Evolutionary conservation across 352 stramenopile genomes (phyloP).

Genomic region (Globisporangium cylindrosporum): DNA sequence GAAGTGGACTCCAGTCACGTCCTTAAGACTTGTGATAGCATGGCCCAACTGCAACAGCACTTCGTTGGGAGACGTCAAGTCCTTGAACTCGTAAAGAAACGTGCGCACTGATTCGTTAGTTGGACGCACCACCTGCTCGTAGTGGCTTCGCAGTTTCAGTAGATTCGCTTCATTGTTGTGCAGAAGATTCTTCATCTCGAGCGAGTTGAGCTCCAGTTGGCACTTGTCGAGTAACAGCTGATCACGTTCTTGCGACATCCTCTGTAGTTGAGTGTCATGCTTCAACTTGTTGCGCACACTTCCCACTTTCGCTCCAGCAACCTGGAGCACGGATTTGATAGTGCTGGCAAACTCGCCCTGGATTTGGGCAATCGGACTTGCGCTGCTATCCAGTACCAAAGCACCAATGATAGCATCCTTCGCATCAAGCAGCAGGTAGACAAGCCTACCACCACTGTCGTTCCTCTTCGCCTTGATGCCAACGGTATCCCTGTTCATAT

Average conservation of each 20-base stretch:
- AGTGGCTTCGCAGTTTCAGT: background rate
- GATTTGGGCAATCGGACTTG: background rate
- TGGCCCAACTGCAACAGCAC: slow-evolving; percentile 6
- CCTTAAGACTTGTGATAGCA: background rate
- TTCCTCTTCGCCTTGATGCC: background rate
- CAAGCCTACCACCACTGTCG: background rate
- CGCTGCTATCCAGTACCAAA: background rate
- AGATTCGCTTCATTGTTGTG: slow-evolving; percentile 12
- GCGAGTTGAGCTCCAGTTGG: slow-evolving; percentile 14
- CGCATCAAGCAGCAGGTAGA: slow-evolving; percentile 2
- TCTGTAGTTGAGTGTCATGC: background rate
- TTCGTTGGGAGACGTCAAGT: background rate
- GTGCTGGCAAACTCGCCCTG: background rate
- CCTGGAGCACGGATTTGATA: background rate
- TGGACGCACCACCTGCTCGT: background rate
- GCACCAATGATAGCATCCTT: background rate
- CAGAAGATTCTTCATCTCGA: slow-evolving; percentile 18
- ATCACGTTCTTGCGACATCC: background rate
- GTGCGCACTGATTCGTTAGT: background rate
- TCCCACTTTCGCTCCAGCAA: background rate
- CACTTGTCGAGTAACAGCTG: slow-evolving; percentile 12
- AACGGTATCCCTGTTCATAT: background rate
- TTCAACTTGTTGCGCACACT: background rate
- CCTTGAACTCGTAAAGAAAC: slow-evolving; percentile 5
- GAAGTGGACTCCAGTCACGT: slow-evolving; percentile 4